Evolutionary conservation across 2,329 filamentous ascomycete genomes (phyloP).

Genomic region (Sporothrix brunneoviolacea): DNA sequence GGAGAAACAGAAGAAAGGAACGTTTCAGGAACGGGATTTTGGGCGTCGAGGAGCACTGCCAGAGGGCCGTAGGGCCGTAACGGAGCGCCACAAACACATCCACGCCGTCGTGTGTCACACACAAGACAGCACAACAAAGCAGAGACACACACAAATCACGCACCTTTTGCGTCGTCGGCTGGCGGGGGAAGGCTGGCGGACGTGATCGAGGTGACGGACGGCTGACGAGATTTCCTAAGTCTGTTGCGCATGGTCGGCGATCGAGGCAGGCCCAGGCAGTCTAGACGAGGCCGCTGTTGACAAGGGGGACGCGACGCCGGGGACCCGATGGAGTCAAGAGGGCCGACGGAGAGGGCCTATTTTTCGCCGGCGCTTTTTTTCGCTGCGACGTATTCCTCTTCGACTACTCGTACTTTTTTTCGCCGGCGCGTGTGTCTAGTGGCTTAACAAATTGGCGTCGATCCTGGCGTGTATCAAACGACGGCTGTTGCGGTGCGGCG

Average conservation of each 20-base stretch:
- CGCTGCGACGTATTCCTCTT: not conserved
- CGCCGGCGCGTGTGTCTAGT: conserved; percentile 1
- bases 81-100: not conserved
- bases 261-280: not conserved
- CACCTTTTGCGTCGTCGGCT: conserved; percentile 7
- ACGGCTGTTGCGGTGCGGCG: conserved; percentile 2
- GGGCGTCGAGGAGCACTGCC: not conserved
- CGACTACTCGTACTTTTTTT: not conserved
- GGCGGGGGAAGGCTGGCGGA: conserved; percentile 1
- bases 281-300: not conserved
- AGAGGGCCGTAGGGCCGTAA: conserved; percentile 2
- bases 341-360: too few species aligned
- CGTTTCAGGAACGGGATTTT: conserved; percentile 1
- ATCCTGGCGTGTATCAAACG: conserved; percentile 12
- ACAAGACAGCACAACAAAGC: not conserved
- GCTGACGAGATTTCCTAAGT: conserved; percentile 12
- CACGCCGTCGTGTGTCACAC: not conserved
- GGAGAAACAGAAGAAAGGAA: not conserved
- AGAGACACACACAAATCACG: not conserved
- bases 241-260: conserved; percentile 16
- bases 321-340: too few species aligned
- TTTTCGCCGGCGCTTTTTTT: too few species aligned
- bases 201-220: conserved; percentile 15
- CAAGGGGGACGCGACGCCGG: too few species aligned
- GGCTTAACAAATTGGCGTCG: conserved; percentile 9